phyloP scores from a whole-genome alignment of 1,139 yeast species.

The Blastobotrys illinoisensis region DNA sequence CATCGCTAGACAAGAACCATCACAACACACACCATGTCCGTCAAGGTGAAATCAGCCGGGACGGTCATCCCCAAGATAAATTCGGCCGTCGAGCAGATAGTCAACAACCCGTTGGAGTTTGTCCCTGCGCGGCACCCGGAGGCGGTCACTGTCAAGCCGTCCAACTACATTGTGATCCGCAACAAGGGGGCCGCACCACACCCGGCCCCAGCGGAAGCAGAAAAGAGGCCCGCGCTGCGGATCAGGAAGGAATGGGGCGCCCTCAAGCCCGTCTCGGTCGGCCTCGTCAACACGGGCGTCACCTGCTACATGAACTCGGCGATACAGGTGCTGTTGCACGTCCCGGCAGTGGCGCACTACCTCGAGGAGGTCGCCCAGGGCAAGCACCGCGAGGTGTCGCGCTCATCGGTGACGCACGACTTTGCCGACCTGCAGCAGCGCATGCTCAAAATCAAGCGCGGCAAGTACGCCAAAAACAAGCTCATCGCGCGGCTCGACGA shows the following conservation, averaged over 20 bases:
- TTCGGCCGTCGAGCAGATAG: conserved; percentile 11
- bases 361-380: conserved; percentile 57
- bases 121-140: conserved; percentile 46
- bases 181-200: background rate
- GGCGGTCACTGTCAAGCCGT: conserved; percentile 30
- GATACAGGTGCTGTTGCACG: conserved; percentile 80
- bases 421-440: conserved; percentile 66
- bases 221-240: conserved; percentile 21
- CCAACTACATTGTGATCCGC: conserved; percentile 19
- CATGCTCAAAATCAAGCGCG: conserved; percentile 48
- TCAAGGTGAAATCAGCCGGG: background rate
- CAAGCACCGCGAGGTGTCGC: conserved; percentile 28
- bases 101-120: conserved; percentile 54
- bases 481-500: conserved; percentile 70
- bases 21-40: background rate
- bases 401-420: conserved; percentile 61
- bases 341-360: conserved; percentile 87
- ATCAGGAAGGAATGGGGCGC: conserved; percentile 55
- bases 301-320: conserved; percentile 97
- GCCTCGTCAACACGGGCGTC: conserved; percentile 85
- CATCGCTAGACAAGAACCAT: background rate
- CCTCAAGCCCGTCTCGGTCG: conserved; percentile 63
- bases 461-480: conserved; percentile 49
- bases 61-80: background rate
- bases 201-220: background rate